A percentile compares a stretch with the other conserved stretches of the same genome.
Conservation (phyloP, 1,284 basidiomycete genomes). For the Sanghuangporus weigelae region DNA sequence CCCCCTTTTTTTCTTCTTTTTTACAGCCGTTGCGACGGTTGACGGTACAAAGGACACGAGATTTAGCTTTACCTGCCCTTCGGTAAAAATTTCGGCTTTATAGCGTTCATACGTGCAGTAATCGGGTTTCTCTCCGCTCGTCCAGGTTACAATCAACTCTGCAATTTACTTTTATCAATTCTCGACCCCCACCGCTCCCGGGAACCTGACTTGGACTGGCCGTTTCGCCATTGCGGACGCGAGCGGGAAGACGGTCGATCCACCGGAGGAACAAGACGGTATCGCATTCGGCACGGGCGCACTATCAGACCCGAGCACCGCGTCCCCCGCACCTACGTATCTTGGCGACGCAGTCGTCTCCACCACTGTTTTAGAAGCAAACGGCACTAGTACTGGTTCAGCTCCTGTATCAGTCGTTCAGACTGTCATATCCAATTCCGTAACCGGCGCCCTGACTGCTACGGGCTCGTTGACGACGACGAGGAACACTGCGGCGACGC, state of each 20-base stretch:
- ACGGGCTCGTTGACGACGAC: slow-evolving; percentile 2
- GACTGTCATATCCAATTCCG: background rate
- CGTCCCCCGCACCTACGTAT: slow-evolving; percentile 26
- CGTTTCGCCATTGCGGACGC: slow-evolving; percentile 73
- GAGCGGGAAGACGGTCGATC: slow-evolving; percentile 42
- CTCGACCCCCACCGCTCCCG: slow-evolving; percentile 34
- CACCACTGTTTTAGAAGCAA: background rate
- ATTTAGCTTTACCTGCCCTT: slow-evolving; percentile 63
- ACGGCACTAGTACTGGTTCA: background rate
- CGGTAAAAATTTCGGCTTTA: slow-evolving; percentile 36
- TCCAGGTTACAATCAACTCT: slow-evolving; percentile 61
- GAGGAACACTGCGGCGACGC: background rate
- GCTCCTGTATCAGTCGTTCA: background rate
- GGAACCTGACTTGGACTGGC: slow-evolving; percentile 64
- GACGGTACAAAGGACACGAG: slow-evolving; percentile 48
- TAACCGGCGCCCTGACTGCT: slow-evolving; percentile 25
- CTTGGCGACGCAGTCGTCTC: background rate
- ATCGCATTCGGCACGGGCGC: slow-evolving; percentile 71
- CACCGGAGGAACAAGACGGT: slow-evolving; percentile 46
- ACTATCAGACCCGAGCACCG: slow-evolving; percentile 39
- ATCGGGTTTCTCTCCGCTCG: background rate
- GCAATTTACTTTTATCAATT: slow-evolving; percentile 81
- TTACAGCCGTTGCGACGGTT: slow-evolving; percentile 52
- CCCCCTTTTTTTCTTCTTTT: background rate
- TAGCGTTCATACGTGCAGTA: background rate